Evolutionary conservation across 345 rosid genomes (phyloP), one percentile per base, ranked within the genome.

Genomic region (Camelina laxa): DNA sequence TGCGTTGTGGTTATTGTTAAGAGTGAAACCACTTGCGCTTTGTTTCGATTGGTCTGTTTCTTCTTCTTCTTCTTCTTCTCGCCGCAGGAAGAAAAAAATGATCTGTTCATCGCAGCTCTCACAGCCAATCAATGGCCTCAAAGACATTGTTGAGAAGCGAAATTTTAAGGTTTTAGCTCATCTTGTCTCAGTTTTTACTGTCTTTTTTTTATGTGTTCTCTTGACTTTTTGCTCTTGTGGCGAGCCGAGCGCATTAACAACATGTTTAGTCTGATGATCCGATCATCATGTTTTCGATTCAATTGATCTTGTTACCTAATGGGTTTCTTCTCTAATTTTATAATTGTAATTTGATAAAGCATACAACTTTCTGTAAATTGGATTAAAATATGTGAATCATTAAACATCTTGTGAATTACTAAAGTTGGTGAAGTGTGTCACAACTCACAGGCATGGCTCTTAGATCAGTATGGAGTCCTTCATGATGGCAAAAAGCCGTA

Each of bases 391-490:
- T 33, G 13, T 33, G 33, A 6, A 6, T 27, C 27, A 53, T 41
- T 10, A 41, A 41, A 42, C 38, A 57, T 36, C 27, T 31, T 22
- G 47, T 45, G 72, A 69, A 35, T 67, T 57, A 10, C 57, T 65
- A 58, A 77, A 30, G 16, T 64, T 67, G 55, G 20, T 65, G 21
- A 65, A 48, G 70, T 45, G 41, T 20, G 64, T 33, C 14, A 33
- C 5, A 27, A 27, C 30, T 27, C 30, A 27, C 84, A 94, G 99
- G 97, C 91, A 22, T 95, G 97, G 99, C 84, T 95, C 53, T 81
- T 95, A 73, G 99, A 92, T 86, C 99, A 95, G 69, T 95, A 86
- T 69, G 99, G 99, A 62, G 97, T 94, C 16, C 99, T 94, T 78
- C 99, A 91, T 70, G 97, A 94, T 74, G 97, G 96, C 42, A 91